A percentile compares a stretch with the other conserved stretches of the same genome.
Evolutionary conservation across 148 eudicot genomes (phyloP).

Genomic region (Chenopodium quinoa): DNA sequence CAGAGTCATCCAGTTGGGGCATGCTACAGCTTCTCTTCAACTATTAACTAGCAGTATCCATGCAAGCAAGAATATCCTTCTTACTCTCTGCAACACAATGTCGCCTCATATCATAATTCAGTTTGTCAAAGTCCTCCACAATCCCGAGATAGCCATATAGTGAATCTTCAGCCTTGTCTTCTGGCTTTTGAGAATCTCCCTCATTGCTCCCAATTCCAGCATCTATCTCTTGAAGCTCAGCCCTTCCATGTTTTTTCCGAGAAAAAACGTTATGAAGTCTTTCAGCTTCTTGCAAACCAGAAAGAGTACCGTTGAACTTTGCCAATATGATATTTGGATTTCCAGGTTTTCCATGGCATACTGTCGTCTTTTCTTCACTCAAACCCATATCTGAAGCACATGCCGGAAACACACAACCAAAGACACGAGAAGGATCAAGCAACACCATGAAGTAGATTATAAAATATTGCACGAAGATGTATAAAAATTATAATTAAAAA

Average conservation of each 20-base stretch:
- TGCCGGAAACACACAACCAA: constrained; percentile 11
- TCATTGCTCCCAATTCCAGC: constrained; percentile 5
- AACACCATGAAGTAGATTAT: constrained; percentile 7
- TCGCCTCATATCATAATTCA: constrained; percentile 42
- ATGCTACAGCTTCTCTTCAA: background rate
- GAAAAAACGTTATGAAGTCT: constrained; percentile 40
- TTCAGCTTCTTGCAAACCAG: constrained; percentile 59
- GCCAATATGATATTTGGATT: constrained; percentile 42
- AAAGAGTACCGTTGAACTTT: constrained; percentile 43
- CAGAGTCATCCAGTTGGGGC: background rate
- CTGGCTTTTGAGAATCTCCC: constrained; percentile 17
- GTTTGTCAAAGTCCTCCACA: constrained; percentile 51
- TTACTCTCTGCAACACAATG: constrained; percentile 50
- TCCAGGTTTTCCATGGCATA: constrained; percentile 47
- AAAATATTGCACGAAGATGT: background rate
- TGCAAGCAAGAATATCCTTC: constrained; percentile 30
- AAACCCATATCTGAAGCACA: constrained; percentile 44
- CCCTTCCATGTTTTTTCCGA: constrained; percentile 46
- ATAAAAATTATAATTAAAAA: background rate
- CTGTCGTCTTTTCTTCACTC: constrained; percentile 35
- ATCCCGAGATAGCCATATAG: constrained; percentile 52
- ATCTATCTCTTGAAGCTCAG: constrained; percentile 33
- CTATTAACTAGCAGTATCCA: background rate
- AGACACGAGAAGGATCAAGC: constrained; percentile 22
- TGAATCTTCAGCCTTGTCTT: constrained; percentile 17